Evolutionary conservation across 208 protist genomes (phyloP), one percentile per base, ranked within the genome.

Genomic region (Acanthamoeba polyphaga): DNA sequence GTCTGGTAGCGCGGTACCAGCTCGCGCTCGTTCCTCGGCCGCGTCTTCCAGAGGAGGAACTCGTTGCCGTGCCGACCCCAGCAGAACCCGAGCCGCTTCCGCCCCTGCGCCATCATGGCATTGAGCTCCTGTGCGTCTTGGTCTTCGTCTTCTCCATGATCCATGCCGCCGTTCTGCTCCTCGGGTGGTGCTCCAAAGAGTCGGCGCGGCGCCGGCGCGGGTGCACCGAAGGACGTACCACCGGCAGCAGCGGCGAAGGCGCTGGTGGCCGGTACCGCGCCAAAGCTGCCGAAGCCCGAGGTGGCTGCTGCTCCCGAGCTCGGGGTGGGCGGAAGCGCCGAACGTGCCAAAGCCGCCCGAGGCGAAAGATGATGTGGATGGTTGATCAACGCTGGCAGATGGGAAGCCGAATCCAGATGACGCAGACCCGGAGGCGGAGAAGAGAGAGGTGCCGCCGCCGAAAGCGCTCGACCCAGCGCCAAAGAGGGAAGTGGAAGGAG

Each of bases 81-180:
- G 72, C 72, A 80, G 72, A 80, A 80, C 32, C 72, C 72, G 29
- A 80, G 72, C 29, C 72, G 62, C 62, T 60, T 60, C 15, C 32
- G 66, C 29, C 66, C 62, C 62, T 68, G 62, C 62, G 24, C 55
- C 55, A 60, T 60, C 55, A 60, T 60, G 15, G 55, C 62, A 22
- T 12, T 80, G 27, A 80, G 72, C 32, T 34, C 34, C 15, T 9
- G 13, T 29, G 32, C 72, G 34, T 80, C 72, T 17, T 80, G 7
- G 29, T 80, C 72, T 17, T 3, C 13, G 62, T 24, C 62, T 29
- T 68, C 55, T 22, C 19, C 55, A 10, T 49, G 43, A 49, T 49
- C 43, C 43, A 49, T 49, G 43, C 43, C 2, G 43, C 43, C 43
- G 43, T 49, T 49, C 43, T 49, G 43, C 43, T 49, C 43, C 43